Conservation (phyloP, 1,284 basidiomycete species). For the Mycena citricolor region DNA sequence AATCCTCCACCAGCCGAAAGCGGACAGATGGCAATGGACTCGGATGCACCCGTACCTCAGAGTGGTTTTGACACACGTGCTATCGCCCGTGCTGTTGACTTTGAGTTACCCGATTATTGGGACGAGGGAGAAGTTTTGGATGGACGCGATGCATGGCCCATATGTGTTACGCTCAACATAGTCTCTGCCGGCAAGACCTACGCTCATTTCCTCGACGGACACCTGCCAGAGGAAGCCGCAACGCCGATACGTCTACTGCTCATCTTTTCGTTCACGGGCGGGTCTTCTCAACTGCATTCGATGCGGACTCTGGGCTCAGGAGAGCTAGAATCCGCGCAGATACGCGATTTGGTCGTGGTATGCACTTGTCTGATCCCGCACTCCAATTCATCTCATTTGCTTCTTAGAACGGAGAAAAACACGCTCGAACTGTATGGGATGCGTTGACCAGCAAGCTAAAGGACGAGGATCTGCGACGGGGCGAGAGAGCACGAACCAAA, state of each 20-base stretch:
- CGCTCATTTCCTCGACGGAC: slow-evolving; percentile 68
- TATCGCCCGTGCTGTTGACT: slow-evolving; percentile 58
- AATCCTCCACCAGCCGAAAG: slow-evolving; percentile 30
- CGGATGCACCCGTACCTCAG: slow-evolving; percentile 29
- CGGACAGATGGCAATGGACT: slow-evolving; percentile 54
- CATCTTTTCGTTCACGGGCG: slow-evolving; percentile 56
- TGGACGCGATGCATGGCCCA: slow-evolving; percentile 64
- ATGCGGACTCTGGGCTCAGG: slow-evolving; percentile 63
- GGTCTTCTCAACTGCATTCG: slow-evolving; percentile 47
- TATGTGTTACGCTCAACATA: slow-evolving; percentile 73
- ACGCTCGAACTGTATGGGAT: slow-evolving; percentile 17
- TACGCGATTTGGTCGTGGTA: slow-evolving; percentile 57
- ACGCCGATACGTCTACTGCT: slow-evolving; percentile 56
- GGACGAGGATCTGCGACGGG: slow-evolving; percentile 20
- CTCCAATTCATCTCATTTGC: neutral
- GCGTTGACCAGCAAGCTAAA: slow-evolving; percentile 20
- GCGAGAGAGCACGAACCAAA: slow-evolving; percentile 19
- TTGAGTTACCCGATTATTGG: slow-evolving; percentile 82
- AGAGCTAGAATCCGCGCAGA: slow-evolving; percentile 45
- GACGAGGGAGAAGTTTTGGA: slow-evolving; percentile 71
- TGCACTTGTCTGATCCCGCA: slow-evolving; percentile 5
- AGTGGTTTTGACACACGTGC: slow-evolving; percentile 62
- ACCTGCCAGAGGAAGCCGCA: slow-evolving; percentile 61
- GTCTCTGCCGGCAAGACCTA: no score
- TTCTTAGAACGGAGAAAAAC: slow-evolving; percentile 19